Evolutionary conservation across 225 moss, liverwort and hornwort species (phyloP), one percentile per base, ranked within the genome.

Genomic region (Asterella californica): DNA sequence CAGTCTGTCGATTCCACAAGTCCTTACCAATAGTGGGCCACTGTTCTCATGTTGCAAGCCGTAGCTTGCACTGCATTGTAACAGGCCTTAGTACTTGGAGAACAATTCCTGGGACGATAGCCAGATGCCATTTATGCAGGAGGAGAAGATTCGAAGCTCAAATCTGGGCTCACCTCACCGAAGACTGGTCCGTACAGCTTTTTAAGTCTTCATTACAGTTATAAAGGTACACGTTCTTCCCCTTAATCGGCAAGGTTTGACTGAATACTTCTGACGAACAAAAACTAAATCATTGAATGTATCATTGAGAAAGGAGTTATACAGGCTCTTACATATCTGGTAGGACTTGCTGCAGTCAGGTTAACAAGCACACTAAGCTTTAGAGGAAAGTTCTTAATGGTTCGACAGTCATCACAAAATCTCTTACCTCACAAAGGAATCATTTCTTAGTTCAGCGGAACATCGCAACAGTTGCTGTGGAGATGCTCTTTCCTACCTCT

Each of bases 401-500:
- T 21, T 53, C 73, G 29, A 74, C 52, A 52, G 53, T 53, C 74
- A 33, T 33, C 52, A 53, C 29, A 33, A 53, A 72, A 74, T 50
- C 52, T 29, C 53, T 48, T 46, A 71, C 47, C 71, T 71, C 29
- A 32, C 52, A 11, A n/a, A 74, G 74, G 53, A 30, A 73, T 52
- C 73, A 73, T 73, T 54, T 74, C 32, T 30, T 74, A 54, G 32
- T 53, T 71, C 71, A 71, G 71, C 71, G 74, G 30, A 33, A 53
- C 19, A 52, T 30, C 52, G 11, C 30, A 27, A 9, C 15, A 52
- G 67, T 10, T 33, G 36, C 65, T 65, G 32, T 1, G 30, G 29
- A 50, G 70, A 22, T 70, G 9, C 18, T 46, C 47, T 12, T 24
- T 71, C 71, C 71, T 71, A 48, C 47, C n/a, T 2, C 71, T 71